phyloP scores from a whole-genome alignment of 2,329 filamentous ascomycete species.

The Paecilomyces dactylethromorphus region DNA sequence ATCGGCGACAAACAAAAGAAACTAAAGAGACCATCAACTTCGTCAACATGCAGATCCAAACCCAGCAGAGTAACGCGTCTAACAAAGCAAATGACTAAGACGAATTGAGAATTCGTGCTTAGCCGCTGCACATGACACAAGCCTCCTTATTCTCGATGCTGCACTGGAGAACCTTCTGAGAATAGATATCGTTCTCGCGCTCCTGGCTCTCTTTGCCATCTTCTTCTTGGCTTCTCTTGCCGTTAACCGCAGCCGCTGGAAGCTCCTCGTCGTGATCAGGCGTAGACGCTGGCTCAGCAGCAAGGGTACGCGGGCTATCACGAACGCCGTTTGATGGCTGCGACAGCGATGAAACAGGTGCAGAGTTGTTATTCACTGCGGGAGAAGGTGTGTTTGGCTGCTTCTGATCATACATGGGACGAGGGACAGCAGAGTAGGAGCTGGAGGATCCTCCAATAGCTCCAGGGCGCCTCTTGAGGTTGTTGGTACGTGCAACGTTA shows the following conservation, averaged over 20 bases:
- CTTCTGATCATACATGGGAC: conserved; percentile 59
- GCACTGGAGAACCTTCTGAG: conserved; percentile 83
- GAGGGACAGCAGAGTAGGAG: conserved; percentile 55
- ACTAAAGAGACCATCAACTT: neutral
- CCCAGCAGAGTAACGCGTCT: neutral
- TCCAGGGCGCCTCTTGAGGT: conserved; percentile 62
- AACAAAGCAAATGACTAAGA: conserved; percentile 9
- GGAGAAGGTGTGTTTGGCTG: conserved; percentile 23
- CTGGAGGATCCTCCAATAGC: conserved; percentile 53
- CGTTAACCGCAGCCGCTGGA: conserved; percentile 48
- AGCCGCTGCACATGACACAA: conserved; percentile 97
- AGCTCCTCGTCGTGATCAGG: conserved; percentile 61
- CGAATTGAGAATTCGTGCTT: conserved; percentile 18
- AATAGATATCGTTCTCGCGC: conserved; percentile 88
- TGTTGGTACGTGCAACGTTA: conserved; percentile 59
- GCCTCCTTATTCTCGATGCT: conserved; percentile 96
- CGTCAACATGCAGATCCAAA: neutral
- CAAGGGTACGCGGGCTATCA: conserved; percentile 38
- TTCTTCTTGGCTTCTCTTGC: conserved; percentile 43
- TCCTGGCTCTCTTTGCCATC: conserved; percentile 66
- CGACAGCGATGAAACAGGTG: conserved; percentile 27
- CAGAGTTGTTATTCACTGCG: conserved; percentile 40
- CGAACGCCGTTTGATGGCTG: conserved; percentile 35
- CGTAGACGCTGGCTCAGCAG: conserved; percentile 59
- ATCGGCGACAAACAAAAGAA: neutral